Evolutionary conservation across 805 yeast species (phyloP).

Genomic region (Sungouiozyma ichnusensis): DNA sequence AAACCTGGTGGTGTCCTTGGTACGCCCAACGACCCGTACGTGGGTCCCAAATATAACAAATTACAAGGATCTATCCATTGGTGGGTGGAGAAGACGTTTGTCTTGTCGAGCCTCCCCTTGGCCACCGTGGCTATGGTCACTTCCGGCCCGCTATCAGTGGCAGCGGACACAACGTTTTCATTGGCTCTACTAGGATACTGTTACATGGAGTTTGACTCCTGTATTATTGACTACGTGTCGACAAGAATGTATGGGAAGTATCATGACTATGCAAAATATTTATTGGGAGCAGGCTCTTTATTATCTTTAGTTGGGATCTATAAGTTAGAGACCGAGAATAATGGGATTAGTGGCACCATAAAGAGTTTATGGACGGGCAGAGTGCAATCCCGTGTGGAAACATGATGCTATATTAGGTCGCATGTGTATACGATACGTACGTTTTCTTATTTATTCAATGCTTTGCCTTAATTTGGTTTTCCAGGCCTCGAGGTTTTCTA

Average conservation of each 20-base stretch:
- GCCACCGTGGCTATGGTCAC: slow-evolving; percentile 63
- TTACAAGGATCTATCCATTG: slow-evolving; percentile 85
- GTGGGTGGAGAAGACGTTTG: slow-evolving; percentile 72
- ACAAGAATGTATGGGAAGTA: slow-evolving; percentile 71
- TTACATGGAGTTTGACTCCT: slow-evolving; percentile 82
- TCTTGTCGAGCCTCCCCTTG: slow-evolving; percentile 68
- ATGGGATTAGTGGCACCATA: slow-evolving; percentile 52
- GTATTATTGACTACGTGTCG: slow-evolving; percentile 90
- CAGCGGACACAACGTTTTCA: slow-evolving; percentile 62
- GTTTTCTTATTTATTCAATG: background rate
- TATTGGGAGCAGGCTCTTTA: slow-evolving; percentile 63
- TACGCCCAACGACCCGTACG: slow-evolving; percentile 83
- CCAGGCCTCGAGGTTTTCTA: slow-evolving; percentile 12
- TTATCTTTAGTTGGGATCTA: slow-evolving; percentile 72
- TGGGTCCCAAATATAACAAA: slow-evolving; percentile 50
- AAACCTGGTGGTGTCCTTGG: slow-evolving; percentile 89
- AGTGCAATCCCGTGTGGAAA: background rate
- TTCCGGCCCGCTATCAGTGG: slow-evolving; percentile 54
- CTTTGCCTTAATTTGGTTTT: slow-evolving; percentile 7
- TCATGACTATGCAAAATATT: slow-evolving; percentile 56
- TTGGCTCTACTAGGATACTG: slow-evolving; percentile 63
- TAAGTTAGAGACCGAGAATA: slow-evolving; percentile 65
- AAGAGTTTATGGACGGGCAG: slow-evolving; percentile 7
- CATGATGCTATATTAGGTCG: slow-evolving; percentile 1
- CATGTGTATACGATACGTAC: background rate